Evolutionary conservation across 2,329 filamentous ascomycete species (phyloP), one percentile per base, ranked within the genome.

Genomic region (Alternaria ethzedia): DNA sequence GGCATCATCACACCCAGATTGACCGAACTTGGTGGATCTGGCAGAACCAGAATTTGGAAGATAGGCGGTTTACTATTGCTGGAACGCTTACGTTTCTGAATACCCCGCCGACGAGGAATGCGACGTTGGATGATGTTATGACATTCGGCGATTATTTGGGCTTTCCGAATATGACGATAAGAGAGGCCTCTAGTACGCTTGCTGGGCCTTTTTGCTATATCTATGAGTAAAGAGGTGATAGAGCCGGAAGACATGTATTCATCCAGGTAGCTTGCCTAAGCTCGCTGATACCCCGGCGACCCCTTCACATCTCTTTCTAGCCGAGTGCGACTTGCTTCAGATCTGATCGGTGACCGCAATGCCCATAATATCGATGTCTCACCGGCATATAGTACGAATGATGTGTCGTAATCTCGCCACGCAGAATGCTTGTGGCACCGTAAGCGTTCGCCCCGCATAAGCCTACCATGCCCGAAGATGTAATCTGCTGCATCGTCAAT

Each of bases 1-100:
- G 77, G 69, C 75, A 83, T 25, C 83, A 85, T 66, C 83, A 85
- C 59, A 78, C 77, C 5, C 79, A 81, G 73, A 81, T 85, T 46
- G 84, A 86, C 69, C 79, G 83, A 6, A 69, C 79, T 4, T 86
- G 79, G 77, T 84, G 82, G 82, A 83, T 81, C 13, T 86, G 83
- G 84, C 84, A 86, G 73, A 83, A 82, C 60, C 71, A 80, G 36
- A 77, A 84, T 55, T 64, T 77, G 43, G 62, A 72, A 52, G 73
- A 74, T 8, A 74, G 83, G 13, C 75, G 76, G 51, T 71, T 75
- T 55, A 73, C 72, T 13, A 79, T 86, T 64, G 74, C 71, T 8
- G 83, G 82, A 2, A 84, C 83, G 10, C 77, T 77, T 10, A 85
- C 83, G 1, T 78, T 84, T 15, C 73, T 81, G 54, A 82, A 83